phyloP scores from a whole-genome alignment of 768 basidiomycete species.

The Termitomyces sp. region DNA sequence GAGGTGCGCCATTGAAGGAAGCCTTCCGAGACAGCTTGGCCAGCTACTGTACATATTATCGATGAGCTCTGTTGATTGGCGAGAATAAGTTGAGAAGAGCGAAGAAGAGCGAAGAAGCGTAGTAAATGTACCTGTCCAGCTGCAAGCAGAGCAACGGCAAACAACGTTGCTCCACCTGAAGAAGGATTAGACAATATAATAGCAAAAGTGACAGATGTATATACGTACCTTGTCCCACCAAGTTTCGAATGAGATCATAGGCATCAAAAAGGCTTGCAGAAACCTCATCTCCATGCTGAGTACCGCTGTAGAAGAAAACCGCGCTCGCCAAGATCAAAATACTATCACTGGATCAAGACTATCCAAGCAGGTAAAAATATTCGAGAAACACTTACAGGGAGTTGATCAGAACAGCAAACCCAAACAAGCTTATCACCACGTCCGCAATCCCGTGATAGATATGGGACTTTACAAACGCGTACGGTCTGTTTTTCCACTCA shows the following conservation, averaged over 20 bases:
- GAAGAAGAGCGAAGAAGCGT: not conserved
- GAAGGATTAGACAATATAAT: not conserved
- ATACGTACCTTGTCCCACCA: constrained; percentile 57
- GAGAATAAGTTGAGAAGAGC: not conserved
- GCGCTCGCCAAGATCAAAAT: constrained; percentile 80
- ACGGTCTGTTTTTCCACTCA: constrained; percentile 51
- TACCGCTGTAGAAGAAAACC: constrained; percentile 60
- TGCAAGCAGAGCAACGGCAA: constrained; percentile 80
- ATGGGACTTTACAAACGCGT: constrained; percentile 54
- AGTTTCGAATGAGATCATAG: constrained; percentile 57
- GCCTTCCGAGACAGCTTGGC: constrained; percentile 91
- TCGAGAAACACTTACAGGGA: constrained; percentile 46
- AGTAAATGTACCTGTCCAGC: constrained; percentile 57
- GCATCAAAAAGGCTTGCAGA: too few species aligned
- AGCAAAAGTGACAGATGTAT: not conserved
- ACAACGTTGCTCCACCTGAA: constrained; percentile 75
- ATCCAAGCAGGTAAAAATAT: not conserved
- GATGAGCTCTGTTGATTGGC: constrained; percentile 55
- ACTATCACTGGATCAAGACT: constrained; percentile 26
- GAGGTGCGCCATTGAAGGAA: too few species aligned
- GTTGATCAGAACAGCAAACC: constrained; percentile 87
- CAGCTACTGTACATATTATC: constrained; percentile 84
- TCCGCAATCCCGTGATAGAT: constrained; percentile 63
- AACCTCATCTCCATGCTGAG: constrained; percentile 16
- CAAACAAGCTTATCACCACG: constrained; percentile 62